Conservation (phyloP, 140 eudicot species). For the Ambrosia hybrid region DNA sequence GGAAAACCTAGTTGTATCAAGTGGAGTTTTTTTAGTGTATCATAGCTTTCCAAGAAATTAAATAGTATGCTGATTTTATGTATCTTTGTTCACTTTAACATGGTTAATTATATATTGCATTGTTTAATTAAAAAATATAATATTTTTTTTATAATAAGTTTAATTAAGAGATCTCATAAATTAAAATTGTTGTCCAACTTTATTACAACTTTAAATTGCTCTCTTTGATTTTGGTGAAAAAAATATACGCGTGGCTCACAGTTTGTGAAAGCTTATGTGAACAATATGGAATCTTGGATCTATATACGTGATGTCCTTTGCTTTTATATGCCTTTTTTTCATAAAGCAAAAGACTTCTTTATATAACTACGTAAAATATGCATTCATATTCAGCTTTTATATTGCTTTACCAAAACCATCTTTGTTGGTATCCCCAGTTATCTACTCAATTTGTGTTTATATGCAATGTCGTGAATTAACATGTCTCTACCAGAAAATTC, state of each 20-base stretch:
- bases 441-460: conserved; percentile 9
- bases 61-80: too few species aligned
- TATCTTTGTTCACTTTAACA: too few species aligned
- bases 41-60: too few species aligned
- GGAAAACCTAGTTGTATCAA: too few species aligned
- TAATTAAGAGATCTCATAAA: too few species aligned
- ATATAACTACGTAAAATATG: conserved; percentile 2
- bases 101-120: too few species aligned
- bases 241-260: not conserved
- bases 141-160: too few species aligned
- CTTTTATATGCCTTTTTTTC: conserved; percentile 15
- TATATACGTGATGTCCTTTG: conserved; percentile 1
- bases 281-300: conserved; percentile 15
- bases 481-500: not conserved
- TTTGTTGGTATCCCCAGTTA: conserved; percentile 19
- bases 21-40: too few species aligned
- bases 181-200: too few species aligned
- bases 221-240: not conserved
- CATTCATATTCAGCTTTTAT: conserved; percentile 22
- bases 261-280: conserved; percentile 16
- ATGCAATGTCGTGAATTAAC: not conserved
- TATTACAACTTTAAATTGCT: not conserved
- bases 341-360: conserved; percentile 21
- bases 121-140: too few species aligned
- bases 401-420: not conserved